Evolutionary conservation across 2,329 filamentous ascomycete species (phyloP), one percentile per base, ranked within the genome.

Genomic region (Ophiostoma populinum): DNA sequence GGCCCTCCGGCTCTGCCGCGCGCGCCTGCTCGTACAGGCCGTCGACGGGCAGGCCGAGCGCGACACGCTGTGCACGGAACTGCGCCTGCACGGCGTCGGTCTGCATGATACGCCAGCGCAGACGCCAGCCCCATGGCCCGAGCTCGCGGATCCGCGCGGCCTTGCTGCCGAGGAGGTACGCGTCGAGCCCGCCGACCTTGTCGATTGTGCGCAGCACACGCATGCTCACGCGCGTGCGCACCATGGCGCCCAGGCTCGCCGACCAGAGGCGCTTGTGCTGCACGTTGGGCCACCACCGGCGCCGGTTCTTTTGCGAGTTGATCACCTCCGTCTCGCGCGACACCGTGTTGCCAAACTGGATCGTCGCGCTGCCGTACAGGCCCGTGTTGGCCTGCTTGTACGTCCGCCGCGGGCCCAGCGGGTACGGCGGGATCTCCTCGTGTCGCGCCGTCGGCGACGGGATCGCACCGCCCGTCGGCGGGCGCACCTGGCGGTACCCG

Each of bases 101-200:
- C 59, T 87, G 81, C 76, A 94, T 83, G 41, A 98, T 63, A 42
- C 80, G 70, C 80, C 85, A 94, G 44, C 90, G 65, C 49, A 98
- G 59, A 47, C 76, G 72, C 90, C 90, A 98, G 6, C 90, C 90
- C 44, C 78, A 78, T 35, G 87, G 74, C 5, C 90, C 90, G 38
- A 98, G 63, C 55, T 93, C 82, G 60, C 76, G 80, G 50, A 95
- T 67, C 43, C 90, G 70, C 26, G 65, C 67, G 12, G 77, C 62
- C 58, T 83, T 90, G 52, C 74, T 69, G 45, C 83, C 85, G 27
- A 93, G 63, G 30, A 98, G 63, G 58, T 98, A 98, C 49, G 85
- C 75, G 55, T 98, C 90, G 43, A 98, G 64, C 7, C 90, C 85
- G 40, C 87, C 87, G 42, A 78, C 73, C 52, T 85, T 87, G 51